Percentiles rank a stretch among this genome's conserved stretches.
Evolutionary conservation across 345 rosid genomes (phyloP).

Genomic region (Moricandia moricandioides): DNA sequence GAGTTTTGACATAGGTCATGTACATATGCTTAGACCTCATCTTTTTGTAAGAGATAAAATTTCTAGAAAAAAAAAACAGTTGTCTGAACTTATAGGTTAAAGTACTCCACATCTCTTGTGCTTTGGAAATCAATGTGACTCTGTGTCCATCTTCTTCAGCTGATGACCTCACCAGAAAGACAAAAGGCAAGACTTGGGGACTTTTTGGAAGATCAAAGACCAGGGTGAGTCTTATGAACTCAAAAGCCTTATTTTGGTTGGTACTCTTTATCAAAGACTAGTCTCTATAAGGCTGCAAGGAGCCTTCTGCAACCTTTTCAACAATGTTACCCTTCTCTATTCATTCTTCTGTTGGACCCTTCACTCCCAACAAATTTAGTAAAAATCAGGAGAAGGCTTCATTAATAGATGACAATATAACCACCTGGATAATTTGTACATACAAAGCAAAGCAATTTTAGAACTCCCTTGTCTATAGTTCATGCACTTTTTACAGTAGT

Average conservation of each 20-base stretch:
- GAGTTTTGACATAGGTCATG: background rate
- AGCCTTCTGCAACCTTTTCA: background rate
- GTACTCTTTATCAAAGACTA: background rate
- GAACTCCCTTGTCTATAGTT: background rate
- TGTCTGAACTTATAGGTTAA: background rate
- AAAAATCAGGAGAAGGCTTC: too few relatives aligned
- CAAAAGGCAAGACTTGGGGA: background rate
- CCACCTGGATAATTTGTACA: background rate
- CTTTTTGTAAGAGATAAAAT: background rate
- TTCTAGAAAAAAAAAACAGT: background rate
- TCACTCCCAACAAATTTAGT: constrained; percentile 1
- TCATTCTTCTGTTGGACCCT: background rate
- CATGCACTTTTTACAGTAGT: too few relatives aligned
- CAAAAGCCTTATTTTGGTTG: background rate
- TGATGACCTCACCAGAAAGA: background rate
- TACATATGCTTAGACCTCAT: background rate
- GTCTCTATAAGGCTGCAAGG: background rate
- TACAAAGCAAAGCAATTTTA: background rate
- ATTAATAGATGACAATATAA: too few relatives aligned
- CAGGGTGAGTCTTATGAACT: background rate
- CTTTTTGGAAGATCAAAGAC: background rate
- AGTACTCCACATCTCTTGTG: background rate
- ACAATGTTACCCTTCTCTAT: background rate
- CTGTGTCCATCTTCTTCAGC: background rate
- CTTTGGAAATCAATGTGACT: background rate